Conservation (phyloP, 2,329 filamentous ascomycete genomes). For the Penicillium sp. region DNA sequence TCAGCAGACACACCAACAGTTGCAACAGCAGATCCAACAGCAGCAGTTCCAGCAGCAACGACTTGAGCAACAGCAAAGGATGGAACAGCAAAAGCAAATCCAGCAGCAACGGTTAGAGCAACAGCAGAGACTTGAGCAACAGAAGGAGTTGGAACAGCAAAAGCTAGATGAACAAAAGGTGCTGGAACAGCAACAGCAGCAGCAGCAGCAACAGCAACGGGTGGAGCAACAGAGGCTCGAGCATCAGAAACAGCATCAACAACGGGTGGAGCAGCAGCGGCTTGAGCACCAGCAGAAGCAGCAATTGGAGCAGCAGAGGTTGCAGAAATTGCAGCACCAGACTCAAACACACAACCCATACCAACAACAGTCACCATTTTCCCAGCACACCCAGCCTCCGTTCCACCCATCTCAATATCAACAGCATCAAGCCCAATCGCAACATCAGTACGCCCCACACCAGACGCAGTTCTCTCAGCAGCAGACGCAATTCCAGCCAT, state of each 20-base stretch:
- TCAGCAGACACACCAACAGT: conserved; percentile 26
- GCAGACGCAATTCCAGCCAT: conserved; percentile 8
- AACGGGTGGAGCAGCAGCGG: conserved; percentile 14
- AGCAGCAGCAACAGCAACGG: conserved; percentile 2
- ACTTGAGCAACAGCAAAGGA: conserved; percentile 16
- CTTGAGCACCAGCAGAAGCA: conserved; percentile 13
- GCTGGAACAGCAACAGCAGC: conserved; percentile 6
- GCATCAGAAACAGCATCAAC: conserved; percentile 16
- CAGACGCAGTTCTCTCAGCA: conserved; percentile 21
- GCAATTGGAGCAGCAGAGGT: conserved; percentile 17
- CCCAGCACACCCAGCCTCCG: conserved; percentile 19
- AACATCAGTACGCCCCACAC: conserved; percentile 14
- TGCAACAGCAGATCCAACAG: conserved; percentile 25
- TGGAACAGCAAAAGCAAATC: conserved; percentile 11
- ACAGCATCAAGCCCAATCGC: conserved; percentile 20
- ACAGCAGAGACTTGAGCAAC: conserved; percentile 12
- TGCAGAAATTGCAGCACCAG: conserved; percentile 23
- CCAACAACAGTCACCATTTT: conserved; percentile 23
- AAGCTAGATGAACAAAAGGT: conserved; percentile 9
- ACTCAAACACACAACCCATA: conserved; percentile 25
- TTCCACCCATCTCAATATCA: conserved; percentile 25
- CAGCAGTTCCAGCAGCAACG: conserved; percentile 23
- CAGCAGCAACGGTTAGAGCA: conserved; percentile 13
- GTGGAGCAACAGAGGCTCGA: conserved; percentile 18
- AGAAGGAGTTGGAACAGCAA: conserved; percentile 18